Evolutionary conservation across 805 yeast species (phyloP).

Genomic region (Yarrowia keelungensis): DNA sequence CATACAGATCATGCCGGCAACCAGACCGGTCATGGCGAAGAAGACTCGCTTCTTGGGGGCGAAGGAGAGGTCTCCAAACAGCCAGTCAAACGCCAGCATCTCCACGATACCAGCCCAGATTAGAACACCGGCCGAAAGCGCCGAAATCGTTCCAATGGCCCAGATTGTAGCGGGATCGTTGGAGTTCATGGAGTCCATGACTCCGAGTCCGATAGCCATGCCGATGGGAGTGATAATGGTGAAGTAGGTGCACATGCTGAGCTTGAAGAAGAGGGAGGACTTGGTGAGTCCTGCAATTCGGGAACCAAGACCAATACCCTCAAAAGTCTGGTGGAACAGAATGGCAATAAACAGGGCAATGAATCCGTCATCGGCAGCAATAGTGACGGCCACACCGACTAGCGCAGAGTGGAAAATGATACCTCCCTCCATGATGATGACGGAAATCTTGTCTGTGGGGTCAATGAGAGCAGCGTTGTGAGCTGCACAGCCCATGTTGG

Average conservation of each 20-base stretch:
- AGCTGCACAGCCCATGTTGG: conserved; percentile 39
- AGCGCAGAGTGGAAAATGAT: conserved; percentile 69
- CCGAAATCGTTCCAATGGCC: conserved; percentile 70
- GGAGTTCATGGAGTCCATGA: conserved; percentile 65
- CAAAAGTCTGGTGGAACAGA: conserved; percentile 76
- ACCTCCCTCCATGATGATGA: conserved; percentile 60
- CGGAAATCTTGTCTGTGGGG: conserved; percentile 38
- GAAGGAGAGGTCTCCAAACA: conserved; percentile 68
- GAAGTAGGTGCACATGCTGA: conserved; percentile 54
- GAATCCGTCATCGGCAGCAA: conserved; percentile 64
- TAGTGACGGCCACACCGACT: conserved; percentile 66
- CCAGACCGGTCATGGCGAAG: conserved; percentile 60
- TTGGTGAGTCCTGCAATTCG: conserved; percentile 63
- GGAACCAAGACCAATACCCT: conserved; percentile 80
- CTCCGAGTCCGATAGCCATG: conserved; percentile 76
- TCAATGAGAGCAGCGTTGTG: conserved; percentile 62
- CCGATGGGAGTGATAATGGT: conserved; percentile 70
- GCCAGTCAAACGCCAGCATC: conserved; percentile 75
- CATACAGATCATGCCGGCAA: conserved; percentile 68
- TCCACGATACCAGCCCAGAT: conserved; percentile 76
- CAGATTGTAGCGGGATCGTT: conserved; percentile 67
- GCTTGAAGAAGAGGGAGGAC: conserved; percentile 54
- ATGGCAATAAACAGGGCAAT: conserved; percentile 62
- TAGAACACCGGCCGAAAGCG: conserved; percentile 75
- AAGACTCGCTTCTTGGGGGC: conserved; percentile 58